Base-by-base conservation (phyloP, 345 rosid genomes). In the Eucalyptus tenuipes region DNA sequence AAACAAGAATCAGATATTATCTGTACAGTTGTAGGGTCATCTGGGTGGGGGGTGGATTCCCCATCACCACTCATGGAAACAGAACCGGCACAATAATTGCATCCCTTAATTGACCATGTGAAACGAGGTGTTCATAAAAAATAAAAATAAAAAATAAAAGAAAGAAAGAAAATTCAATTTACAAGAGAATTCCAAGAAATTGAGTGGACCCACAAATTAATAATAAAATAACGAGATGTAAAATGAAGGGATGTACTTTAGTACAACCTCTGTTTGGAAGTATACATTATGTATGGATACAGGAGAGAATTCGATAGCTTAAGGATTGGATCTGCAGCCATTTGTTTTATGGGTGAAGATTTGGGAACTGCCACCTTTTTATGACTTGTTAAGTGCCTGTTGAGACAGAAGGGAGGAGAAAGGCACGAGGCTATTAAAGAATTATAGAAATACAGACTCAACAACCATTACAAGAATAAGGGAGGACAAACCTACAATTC, bases 91-190 rank as follows among this genome's bases (percentile, higher is more conserved):
- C 87, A 91, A 93, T 93, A 89, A 93, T 93, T 93, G 68, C 64
- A 47, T 66, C 86, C 86, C 88, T 90, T 88, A 53, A 87, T 89
- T 87, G 87, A 22, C 90, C 94, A 92, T 91, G 95, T 92, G 93
- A 88, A 22, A 75, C 18, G 45, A 52, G 50, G 87, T 55, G 71
- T 29, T 85, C 64, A 13, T 71, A 59, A 17, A 42, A 42, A 42
- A 47, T 15, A 49, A 13, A 47, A 59, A 50, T 6, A 59, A 53
- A 8, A 3, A 18, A 20, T 3, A 17, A 42, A 7, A 42, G 8
- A 59, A 16, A 40, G 8, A 61, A 61, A 40, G 17, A 42, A 22
- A 49, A 79, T 79, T 80, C 80, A 68, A 7, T 75, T 75, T 75
- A 29, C 84, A 75, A 42, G 5, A 42, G 47, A 20, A 20, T 75